Conservation (phyloP, 331 rosid genomes). For the Pyracantha coccinea region DNA sequence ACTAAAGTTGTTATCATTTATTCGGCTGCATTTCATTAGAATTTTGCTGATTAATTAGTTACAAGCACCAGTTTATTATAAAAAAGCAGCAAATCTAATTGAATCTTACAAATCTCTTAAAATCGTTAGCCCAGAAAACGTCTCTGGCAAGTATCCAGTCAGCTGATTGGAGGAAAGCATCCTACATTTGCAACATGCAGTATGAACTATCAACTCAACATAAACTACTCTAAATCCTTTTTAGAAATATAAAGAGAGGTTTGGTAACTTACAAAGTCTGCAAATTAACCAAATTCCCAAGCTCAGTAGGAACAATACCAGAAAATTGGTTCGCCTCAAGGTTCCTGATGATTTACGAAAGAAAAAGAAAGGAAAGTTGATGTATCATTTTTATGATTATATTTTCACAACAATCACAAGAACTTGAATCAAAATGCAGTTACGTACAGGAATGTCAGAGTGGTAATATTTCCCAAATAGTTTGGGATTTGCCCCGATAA, state of each 20-base stretch:
- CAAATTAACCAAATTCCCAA: slow-evolving; percentile 28
- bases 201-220: slow-evolving; percentile 4
- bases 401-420: neutral
- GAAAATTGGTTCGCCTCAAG: slow-evolving; percentile 24
- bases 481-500: slow-evolving; percentile 69
- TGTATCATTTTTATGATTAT: neutral
- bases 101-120: slow-evolving; percentile 51
- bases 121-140: slow-evolving; percentile 40
- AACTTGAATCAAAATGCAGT: neutral
- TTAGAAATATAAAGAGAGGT: slow-evolving; percentile 6
- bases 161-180: slow-evolving; percentile 62
- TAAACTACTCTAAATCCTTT: neutral
- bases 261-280: slow-evolving; percentile 43
- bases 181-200: slow-evolving; percentile 32
- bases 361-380: neutral
- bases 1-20: slow-evolving; percentile 56
- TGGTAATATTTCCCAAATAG: slow-evolving; percentile 52
- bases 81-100: neutral
- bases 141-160: slow-evolving; percentile 55
- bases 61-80: neutral
- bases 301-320: slow-evolving; percentile 20
- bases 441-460: slow-evolving; percentile 51
- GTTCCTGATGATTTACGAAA: slow-evolving; percentile 3
- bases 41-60: neutral
- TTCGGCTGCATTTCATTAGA: slow-evolving; percentile 51